Conservation (phyloP, 2,329 filamentous ascomycete genomes). For the Hymenoscyphus infarciens region DNA sequence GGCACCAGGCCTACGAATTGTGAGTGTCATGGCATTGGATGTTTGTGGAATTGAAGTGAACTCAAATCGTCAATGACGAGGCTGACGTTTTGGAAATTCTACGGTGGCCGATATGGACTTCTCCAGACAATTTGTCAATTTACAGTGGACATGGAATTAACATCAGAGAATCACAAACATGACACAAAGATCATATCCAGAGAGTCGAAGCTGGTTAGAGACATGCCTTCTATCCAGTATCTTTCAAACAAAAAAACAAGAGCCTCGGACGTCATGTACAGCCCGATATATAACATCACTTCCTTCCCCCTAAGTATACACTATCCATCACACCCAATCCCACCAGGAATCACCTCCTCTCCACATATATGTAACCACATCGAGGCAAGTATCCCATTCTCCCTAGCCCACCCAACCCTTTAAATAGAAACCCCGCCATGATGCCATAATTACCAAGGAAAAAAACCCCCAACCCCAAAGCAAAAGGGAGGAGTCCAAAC, state of each 20-base stretch:
- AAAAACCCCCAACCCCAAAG: background rate
- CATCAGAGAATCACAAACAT: background rate
- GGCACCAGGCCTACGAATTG: background rate
- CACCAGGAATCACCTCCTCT: background rate
- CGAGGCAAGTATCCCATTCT: background rate
- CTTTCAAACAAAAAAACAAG: background rate
- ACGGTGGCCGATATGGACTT: background rate
- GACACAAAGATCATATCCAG: no score
- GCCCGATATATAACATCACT: slow-evolving; percentile 7
- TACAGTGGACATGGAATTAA: background rate
- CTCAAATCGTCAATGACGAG: background rate
- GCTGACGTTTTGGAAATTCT: background rate
- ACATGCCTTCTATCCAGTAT: slow-evolving; percentile 5
- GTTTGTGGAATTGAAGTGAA: background rate
- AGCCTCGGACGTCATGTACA: background rate
- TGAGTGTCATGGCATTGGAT: background rate
- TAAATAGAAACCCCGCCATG: background rate
- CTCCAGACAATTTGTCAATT: background rate
- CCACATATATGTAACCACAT: slow-evolving; percentile 3
- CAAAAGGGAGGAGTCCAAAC: background rate
- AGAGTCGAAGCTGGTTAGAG: background rate
- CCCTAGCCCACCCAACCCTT: background rate
- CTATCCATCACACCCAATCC: slow-evolving; percentile 3
- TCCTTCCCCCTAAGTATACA: slow-evolving; percentile 5
- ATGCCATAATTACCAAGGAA: background rate